Base-by-base conservation (phyloP, 2,329 filamentous ascomycete genomes). In the Fusarium sp. region DNA sequence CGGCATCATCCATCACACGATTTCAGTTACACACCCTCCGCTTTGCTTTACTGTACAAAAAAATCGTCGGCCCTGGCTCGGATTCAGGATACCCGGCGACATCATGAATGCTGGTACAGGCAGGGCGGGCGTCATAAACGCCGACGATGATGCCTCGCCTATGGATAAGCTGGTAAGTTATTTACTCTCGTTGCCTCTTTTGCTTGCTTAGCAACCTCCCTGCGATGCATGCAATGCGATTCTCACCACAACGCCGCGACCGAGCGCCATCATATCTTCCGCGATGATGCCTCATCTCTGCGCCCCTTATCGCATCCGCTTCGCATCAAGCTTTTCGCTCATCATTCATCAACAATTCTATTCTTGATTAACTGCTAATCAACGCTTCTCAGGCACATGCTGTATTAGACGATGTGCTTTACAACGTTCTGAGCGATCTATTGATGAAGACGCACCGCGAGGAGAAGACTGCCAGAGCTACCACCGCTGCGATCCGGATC, bases 341-440 rank as follows among this genome's bases (percentile, higher is more conserved):
- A 45, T 31, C 38, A 15, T 41, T 23, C 15, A 53, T 41, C 20
- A 30, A 20, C 46, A 47, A 49, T 59, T 57, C 10, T 26, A 50
- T 40, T 42, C 50, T 42, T 37, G 55, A 45, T 34, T 40, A 36
- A 51, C 53, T 34, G 58, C 72, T 74, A 63, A 74, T 56, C 52
- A 55, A 53, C 55, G 45, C 33, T 40, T n/a, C n/a, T 38, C 50
- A 90, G 88, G 83, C 88, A 68, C 85, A 89, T 76, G 81, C 86
- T 23, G 86, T 95, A 63, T 85, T 95, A 74, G 90, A 94, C 74
- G 91, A 94, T 75, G 80, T 91, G 57, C 82, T 95, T 65, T 89
- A 91, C 82, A 94, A 92, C 78, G 86, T 94, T 74, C 85, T 94
- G 71, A 90, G 92, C 78, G 91, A 92, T 77, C 84, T 93, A 52